Evolutionary conservation across 331 rosid species (phyloP).

Genomic region (Dryas integrifolia): DNA sequence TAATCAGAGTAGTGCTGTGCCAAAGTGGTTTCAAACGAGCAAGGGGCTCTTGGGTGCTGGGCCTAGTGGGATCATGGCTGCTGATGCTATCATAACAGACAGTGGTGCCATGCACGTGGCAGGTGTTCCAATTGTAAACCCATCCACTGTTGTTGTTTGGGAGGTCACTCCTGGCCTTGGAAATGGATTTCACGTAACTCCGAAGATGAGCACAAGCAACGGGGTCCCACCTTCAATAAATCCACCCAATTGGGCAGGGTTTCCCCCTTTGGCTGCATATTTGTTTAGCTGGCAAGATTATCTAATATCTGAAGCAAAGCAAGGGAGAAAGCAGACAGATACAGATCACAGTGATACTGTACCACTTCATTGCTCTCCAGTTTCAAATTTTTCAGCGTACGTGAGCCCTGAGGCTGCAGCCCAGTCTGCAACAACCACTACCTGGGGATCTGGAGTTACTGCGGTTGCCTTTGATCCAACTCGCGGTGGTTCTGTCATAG

Average conservation of each 20-base stretch:
- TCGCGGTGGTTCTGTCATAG: conserved; percentile 82
- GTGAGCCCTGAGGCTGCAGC: conserved; percentile 91
- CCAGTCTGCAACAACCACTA: conserved; percentile 85
- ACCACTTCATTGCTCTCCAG: conserved; percentile 88
- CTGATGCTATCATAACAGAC: conserved; percentile 91
- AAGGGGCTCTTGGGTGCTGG: conserved; percentile 91
- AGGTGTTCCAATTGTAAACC: conserved; percentile 91
- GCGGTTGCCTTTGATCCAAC: conserved; percentile 96
- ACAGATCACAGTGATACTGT: conserved; percentile 55
- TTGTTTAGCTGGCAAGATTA: conserved; percentile 90
- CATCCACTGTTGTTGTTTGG: conserved; percentile 95
- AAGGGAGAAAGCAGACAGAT: conserved; percentile 62
- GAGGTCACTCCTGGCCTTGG: conserved; percentile 97
- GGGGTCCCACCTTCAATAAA: conserved; percentile 62
- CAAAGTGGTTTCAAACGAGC: conserved; percentile 90
- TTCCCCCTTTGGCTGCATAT: conserved; percentile 87
- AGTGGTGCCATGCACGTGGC: conserved; percentile 96
- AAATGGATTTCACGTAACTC: conserved; percentile 74
- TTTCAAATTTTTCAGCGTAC: conserved; percentile 92
- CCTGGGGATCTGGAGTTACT: conserved; percentile 97
- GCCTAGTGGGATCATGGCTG: conserved; percentile 93
- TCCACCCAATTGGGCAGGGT: conserved; percentile 83
- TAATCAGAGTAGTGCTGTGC: conserved; percentile 51
- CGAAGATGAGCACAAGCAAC: conserved; percentile 58
- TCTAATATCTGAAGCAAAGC: conserved; percentile 65